Evolutionary conservation across 2,329 filamentous ascomycete genomes (phyloP).

Genomic region (Scedosporium boydii): DNA sequence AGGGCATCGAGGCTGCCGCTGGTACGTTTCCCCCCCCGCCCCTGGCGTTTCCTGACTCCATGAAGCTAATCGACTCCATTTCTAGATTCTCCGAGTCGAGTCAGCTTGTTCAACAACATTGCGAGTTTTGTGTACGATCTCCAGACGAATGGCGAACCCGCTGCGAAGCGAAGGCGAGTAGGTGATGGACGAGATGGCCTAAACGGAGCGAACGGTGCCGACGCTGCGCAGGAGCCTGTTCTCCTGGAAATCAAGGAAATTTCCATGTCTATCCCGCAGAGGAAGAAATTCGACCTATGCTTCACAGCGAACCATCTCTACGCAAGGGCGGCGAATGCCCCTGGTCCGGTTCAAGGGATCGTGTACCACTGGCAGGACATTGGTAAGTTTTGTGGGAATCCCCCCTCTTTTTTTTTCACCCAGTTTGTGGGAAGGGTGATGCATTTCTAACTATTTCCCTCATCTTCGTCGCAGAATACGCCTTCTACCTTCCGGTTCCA

Average conservation of each 20-base stretch:
- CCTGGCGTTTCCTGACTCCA: background rate
- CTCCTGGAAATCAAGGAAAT: constrained; percentile 56
- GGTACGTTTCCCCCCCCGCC: constrained; percentile 25
- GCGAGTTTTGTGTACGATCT: constrained; percentile 38
- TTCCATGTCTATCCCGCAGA: constrained; percentile 55
- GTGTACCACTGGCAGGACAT: constrained; percentile 53
- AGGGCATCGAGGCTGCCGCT: constrained; percentile 41
- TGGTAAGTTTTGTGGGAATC: constrained; percentile 31
- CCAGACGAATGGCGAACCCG: constrained; percentile 30
- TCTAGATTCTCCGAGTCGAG: constrained; percentile 38
- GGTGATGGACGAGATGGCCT: constrained; percentile 25
- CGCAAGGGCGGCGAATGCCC: constrained; percentile 41
- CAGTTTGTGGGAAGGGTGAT: too few relatives aligned
- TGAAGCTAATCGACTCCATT: background rate
- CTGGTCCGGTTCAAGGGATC: constrained; percentile 41
- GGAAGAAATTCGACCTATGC: constrained; percentile 59
- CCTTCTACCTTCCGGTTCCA: constrained; percentile 55
- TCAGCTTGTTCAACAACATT: constrained; percentile 49
- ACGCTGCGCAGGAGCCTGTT: constrained; percentile 38
- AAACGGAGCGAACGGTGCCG: constrained; percentile 16
- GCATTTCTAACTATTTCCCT: too few relatives aligned
- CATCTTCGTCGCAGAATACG: constrained; percentile 35
- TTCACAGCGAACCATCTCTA: constrained; percentile 52
- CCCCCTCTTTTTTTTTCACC: background rate
- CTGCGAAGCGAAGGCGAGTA: constrained; percentile 43